Base-by-base conservation (phyloP, 768 basidiomycete genomes). In the Gloeostereum incarnatum region DNA sequence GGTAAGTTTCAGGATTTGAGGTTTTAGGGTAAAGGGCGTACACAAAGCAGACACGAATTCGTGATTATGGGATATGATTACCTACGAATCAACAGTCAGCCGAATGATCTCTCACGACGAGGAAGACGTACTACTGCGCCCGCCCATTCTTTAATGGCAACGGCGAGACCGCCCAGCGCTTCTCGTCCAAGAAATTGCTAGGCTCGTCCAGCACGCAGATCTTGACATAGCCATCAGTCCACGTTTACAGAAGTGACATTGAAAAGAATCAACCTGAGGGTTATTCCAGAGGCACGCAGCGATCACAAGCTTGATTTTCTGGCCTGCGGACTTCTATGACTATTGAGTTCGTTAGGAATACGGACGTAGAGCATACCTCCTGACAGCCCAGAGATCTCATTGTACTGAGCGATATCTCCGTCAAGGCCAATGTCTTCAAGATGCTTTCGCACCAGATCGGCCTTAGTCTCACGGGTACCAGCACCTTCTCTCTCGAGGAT, bases 121-220 rank as follows among this genome's bases (percentile, higher is more conserved):
- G 35, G 11, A 23, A 31, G 32, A 58, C 75, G 49, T 66, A 84
- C 82, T 25, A 92, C 86, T 31, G 87, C 91, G 40, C 94, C 93
- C 33, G 77, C 76, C 93, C 94, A 97, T 46, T 94, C 88, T 46
- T 75, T 81, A 62, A 97, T 97, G 31, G 94, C 93, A 19, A 94
- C 81, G 24, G 93, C 91, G 29, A 98, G 67, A 43, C 94, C 93
- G 47, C 93, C 93, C 14, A 97, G 68, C 16, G 92, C 91, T 58
- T 97, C 93, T 47, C 93, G 81, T 58, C 96, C 92, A 66, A 97
- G 74, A 97, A 97, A 64, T 98, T 97, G 56, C 88, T 94, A 24
- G 90, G 90, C 59, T 91, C 88, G 56, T 92, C 89, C 23, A 90
- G 71, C 10, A 86, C 64, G 53, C 83, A 84, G 47, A 82, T 80